These are phyloP conservation scores for Pichia californica DNA, from an alignment of 805 yeast genomes.

Conservation along the genomic window DNA sequence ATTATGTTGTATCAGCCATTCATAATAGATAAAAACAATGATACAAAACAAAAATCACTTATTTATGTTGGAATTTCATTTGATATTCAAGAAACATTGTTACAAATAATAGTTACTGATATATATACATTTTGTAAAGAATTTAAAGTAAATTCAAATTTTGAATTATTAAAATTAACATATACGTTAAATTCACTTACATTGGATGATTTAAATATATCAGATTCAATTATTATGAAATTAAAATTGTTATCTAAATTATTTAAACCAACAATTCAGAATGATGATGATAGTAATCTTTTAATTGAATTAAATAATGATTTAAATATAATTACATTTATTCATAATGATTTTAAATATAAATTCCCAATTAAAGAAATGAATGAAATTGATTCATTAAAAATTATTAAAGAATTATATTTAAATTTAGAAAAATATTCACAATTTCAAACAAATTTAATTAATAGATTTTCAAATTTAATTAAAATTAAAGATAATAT, in stretches of 20 bases:
- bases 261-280: background rate
- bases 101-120: constrained; percentile 1
- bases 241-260: background rate
- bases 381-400: background rate
- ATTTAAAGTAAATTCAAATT: background rate
- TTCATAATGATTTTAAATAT: background rate
- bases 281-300: background rate
- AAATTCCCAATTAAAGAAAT: background rate
- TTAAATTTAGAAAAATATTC: background rate
- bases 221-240: background rate
- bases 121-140: background rate
- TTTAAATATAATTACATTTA: background rate
- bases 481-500: constrained; percentile 4
- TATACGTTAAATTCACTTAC: background rate
- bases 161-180: background rate
- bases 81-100: too few relatives aligned
- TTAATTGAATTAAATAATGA: background rate
- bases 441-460: background rate
- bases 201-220: background rate
- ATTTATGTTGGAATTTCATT: too few relatives aligned
- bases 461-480: background rate
- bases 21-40: too few relatives aligned
- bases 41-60: too few relatives aligned
- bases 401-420: background rate
- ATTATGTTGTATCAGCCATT: too few relatives aligned